Conservation (phyloP, 1,139 yeast species). For the Kodamaea sp. region DNA sequence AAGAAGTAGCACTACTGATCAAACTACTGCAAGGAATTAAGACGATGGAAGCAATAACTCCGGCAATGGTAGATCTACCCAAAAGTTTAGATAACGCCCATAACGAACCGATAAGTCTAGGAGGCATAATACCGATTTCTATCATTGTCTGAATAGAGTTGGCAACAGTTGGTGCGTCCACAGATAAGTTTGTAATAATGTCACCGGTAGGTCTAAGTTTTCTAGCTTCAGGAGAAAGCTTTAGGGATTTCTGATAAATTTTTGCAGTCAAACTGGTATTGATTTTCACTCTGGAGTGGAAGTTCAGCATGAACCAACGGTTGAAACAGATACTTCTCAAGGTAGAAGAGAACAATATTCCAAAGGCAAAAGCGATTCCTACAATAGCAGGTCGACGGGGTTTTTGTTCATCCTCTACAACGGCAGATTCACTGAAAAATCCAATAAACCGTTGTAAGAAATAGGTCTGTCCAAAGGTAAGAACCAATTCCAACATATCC, state of each 20-base stretch:
- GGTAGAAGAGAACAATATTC: slow-evolving; percentile 28
- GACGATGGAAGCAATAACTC: slow-evolving; percentile 32
- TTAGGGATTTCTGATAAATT: slow-evolving; percentile 36
- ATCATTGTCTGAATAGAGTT: slow-evolving; percentile 25
- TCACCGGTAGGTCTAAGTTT: slow-evolving; percentile 44
- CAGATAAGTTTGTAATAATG: slow-evolving; percentile 40
- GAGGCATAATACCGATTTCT: slow-evolving; percentile 31
- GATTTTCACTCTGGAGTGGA: slow-evolving; percentile 19
- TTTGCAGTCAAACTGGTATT: slow-evolving; percentile 29
- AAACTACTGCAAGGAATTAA: slow-evolving; percentile 36
- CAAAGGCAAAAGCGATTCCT: slow-evolving; percentile 32
- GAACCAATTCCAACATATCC: slow-evolving; percentile 23
- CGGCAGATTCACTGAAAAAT: slow-evolving; percentile 22
- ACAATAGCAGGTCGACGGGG: slow-evolving; percentile 24
- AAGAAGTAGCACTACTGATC: slow-evolving; percentile 30
- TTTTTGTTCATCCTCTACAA: slow-evolving; percentile 5
- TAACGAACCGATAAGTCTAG: slow-evolving; percentile 30
- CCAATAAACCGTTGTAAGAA: slow-evolving; percentile 32
- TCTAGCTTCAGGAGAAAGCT: slow-evolving; percentile 38
- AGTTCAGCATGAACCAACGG: slow-evolving; percentile 23
- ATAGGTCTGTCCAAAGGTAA: slow-evolving; percentile 31
- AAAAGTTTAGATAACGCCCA: slow-evolving; percentile 30
- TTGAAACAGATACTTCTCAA: slow-evolving; percentile 28
- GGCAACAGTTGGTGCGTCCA: slow-evolving; percentile 33
- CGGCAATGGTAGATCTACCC: slow-evolving; percentile 39